Conservation (phyloP, 169 alveolate genomes). For the Plasmodium blacklocki region DNA sequence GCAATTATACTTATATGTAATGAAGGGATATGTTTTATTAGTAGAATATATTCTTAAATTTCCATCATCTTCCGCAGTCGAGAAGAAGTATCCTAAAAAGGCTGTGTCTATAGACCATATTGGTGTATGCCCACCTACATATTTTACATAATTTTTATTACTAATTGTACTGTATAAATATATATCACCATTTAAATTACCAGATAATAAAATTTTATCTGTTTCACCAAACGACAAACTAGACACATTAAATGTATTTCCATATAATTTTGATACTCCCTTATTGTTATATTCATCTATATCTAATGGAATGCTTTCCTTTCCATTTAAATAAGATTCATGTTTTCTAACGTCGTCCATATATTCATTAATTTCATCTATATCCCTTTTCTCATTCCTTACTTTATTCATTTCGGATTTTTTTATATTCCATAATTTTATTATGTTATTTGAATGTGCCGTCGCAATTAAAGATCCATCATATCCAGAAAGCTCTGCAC, state of each 20-base stretch:
- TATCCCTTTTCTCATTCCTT: conserved; percentile 27
- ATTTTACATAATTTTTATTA: conserved; percentile 73
- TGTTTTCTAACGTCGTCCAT: conserved; percentile 13
- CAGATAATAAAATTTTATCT: conserved; percentile 70
- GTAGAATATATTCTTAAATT: conserved; percentile 71
- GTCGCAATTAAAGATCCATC: conserved; percentile 76
- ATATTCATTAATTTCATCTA: background rate
- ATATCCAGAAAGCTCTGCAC: conserved; percentile 71
- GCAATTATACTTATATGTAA: conserved; percentile 68
- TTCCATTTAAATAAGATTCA: conserved; percentile 34
- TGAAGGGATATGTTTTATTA: conserved; percentile 64
- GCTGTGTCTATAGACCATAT: conserved; percentile 74
- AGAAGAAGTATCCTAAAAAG: conserved; percentile 64
- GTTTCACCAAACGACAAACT: conserved; percentile 75
- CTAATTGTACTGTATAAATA: conserved; percentile 64
- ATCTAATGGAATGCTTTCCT: conserved; percentile 9
- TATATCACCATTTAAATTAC: conserved; percentile 75
- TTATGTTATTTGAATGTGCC: conserved; percentile 73
- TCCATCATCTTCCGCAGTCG: conserved; percentile 73
- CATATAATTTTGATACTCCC: conserved; percentile 64
- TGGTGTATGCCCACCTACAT: conserved; percentile 75
- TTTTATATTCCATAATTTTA: conserved; percentile 66
- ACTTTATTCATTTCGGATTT: conserved; percentile 58
- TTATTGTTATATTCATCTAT: conserved; percentile 55
- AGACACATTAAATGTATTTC: conserved; percentile 47